Evolutionary conservation across 139 green algal species (phyloP).

Genomic region (Astrephomene gubernaculifera): DNA sequence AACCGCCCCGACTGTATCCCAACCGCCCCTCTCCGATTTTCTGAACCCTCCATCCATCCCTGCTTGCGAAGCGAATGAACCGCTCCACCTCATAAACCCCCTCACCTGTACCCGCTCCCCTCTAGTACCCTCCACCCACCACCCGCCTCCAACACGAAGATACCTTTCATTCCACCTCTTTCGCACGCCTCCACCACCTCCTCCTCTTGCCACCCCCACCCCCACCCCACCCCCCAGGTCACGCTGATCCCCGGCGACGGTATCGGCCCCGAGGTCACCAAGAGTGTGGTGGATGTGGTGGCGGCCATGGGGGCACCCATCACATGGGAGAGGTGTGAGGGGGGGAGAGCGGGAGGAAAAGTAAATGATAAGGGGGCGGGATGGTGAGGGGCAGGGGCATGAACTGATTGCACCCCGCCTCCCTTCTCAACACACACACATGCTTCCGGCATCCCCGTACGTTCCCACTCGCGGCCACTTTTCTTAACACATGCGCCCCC

Average conservation of each 20-base stretch:
- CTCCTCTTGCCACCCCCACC: not conserved
- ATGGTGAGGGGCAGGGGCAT: not conserved
- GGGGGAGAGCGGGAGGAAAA: not conserved
- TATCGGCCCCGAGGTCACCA: conserved; percentile 89
- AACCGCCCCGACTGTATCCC: no score
- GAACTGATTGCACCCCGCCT: not conserved
- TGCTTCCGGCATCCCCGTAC: no score
- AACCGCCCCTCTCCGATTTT: no score
- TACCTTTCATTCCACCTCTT: not conserved
- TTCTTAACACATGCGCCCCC: no score
- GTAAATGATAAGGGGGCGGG: not conserved
- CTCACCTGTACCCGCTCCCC: not conserved
- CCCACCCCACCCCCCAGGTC: conserved; percentile 26
- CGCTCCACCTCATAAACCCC: no score
- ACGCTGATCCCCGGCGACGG: conserved; percentile 81
- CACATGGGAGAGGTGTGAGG: conserved; percentile 88
- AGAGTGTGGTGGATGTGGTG: conserved; percentile 85
- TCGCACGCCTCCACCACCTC: not conserved
- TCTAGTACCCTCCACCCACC: not conserved
- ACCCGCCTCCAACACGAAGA: not conserved
- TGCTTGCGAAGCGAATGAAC: no score
- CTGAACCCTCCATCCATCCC: no score
- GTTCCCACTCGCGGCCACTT: not conserved
- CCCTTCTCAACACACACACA: not conserved
- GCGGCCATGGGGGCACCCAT: conserved; percentile 84